Conservation (phyloP, 768 basidiomycete genomes). For the Ramaria rubella region DNA sequence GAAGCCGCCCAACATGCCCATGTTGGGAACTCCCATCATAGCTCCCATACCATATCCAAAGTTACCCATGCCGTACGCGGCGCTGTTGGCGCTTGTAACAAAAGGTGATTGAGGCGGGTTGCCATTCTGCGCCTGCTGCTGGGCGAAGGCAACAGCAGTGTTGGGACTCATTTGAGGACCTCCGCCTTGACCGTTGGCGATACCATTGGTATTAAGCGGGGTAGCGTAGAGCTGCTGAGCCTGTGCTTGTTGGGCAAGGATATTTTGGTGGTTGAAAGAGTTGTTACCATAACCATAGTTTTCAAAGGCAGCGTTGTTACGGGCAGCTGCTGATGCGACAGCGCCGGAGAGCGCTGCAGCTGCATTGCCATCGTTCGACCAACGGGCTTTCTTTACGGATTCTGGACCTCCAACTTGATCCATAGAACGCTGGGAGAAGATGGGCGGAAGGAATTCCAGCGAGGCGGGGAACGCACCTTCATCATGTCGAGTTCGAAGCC, state of each 20-base stretch:
- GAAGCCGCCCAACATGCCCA: conserved; percentile 55
- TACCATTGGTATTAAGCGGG: conserved; percentile 53
- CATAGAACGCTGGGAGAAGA: conserved; percentile 63
- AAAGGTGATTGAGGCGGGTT: conserved; percentile 11
- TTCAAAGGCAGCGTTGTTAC: conserved; percentile 60
- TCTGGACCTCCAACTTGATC: conserved; percentile 77
- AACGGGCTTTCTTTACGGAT: conserved; percentile 77
- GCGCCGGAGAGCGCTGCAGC: conserved; percentile 29
- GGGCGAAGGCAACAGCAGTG: conserved; percentile 33
- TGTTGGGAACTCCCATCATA: conserved; percentile 65
- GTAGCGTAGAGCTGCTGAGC: conserved; percentile 45
- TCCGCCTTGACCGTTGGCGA: conserved; percentile 41
- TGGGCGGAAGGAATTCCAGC: neutral
- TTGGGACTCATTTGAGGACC: conserved; percentile 65
- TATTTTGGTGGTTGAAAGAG: conserved; percentile 52
- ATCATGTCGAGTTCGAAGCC: conserved; percentile 86
- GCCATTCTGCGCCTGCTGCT: conserved; percentile 20
- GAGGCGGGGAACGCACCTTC: conserved; percentile 49
- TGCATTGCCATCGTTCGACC: conserved; percentile 48
- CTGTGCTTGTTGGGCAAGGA: conserved; percentile 22
- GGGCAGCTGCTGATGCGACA: conserved; percentile 29
- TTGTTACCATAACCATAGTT: conserved; percentile 85
- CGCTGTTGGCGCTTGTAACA: conserved; percentile 37
- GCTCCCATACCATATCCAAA: conserved; percentile 17
- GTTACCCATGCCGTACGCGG: conserved; percentile 48